phyloP scores from a whole-genome alignment of 371 early-diverging fungal species.

The Chytridium lagenaria region DNA sequence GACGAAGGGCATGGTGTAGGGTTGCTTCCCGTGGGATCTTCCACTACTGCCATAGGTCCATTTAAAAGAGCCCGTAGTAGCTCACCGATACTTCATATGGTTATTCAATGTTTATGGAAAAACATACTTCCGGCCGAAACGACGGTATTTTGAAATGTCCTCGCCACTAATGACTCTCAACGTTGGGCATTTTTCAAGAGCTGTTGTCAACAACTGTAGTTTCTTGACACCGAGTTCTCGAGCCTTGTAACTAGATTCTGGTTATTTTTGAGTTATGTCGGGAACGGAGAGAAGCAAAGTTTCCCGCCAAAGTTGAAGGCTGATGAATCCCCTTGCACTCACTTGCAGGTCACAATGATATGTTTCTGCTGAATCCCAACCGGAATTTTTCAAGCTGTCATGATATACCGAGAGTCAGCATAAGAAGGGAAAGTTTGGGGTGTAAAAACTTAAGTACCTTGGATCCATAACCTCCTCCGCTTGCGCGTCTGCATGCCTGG shows the following conservation, averaged over 20 bases:
- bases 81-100: neutral
- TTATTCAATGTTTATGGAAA: neutral
- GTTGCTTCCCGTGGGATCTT: neutral
- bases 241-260: constrained; percentile 29
- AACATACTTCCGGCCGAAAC: constrained; percentile 12
- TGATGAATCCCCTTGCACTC: neutral
- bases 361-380: constrained; percentile 45
- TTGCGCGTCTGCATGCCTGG: constrained; percentile 23
- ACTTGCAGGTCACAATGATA: constrained; percentile 42
- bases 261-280: neutral
- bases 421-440: neutral
- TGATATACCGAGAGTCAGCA: neutral
- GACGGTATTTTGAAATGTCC: constrained; percentile 35
- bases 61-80: constrained; percentile 11
- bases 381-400: constrained; percentile 18
- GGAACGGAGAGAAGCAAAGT: too few species aligned
- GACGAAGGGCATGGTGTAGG: too few species aligned
- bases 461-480: constrained; percentile 32
- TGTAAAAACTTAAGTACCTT: neutral
- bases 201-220: constrained; percentile 33
- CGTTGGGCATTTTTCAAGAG: constrained; percentile 29
- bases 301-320: neutral
- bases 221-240: constrained; percentile 34
- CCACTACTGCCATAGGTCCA: neutral
- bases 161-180: constrained; percentile 35